These are phyloP conservation scores for Amanita pallidorosea DNA, from an alignment of 768 basidiomycete genomes.

Conservation along the genomic window DNA sequence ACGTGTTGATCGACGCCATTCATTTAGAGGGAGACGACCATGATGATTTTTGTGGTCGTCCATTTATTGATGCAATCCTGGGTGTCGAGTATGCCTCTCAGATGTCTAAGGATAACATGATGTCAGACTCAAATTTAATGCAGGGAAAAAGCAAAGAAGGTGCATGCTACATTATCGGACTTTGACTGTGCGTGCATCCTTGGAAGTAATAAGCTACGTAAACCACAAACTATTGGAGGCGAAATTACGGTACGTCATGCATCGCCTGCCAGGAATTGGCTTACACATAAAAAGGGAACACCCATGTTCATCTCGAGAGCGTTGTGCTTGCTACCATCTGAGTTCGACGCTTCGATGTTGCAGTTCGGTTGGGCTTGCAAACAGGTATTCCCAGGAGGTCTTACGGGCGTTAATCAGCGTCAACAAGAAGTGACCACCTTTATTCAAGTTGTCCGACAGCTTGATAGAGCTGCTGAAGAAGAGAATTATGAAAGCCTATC, in stretches of 20 bases:
- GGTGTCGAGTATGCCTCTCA: background rate
- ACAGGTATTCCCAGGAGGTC: background rate
- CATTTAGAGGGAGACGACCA: background rate
- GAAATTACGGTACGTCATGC: constrained; percentile 1
- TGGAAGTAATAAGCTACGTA: constrained; percentile 3
- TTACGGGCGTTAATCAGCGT: background rate
- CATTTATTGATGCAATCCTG: background rate
- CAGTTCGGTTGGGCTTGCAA: constrained; percentile 3
- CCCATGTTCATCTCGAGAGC: constrained; percentile 2
- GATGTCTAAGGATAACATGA: background rate
- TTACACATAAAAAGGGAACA: background rate
- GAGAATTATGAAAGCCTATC: background rate
- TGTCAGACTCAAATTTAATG: background rate
- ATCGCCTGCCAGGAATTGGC: background rate
- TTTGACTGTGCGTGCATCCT: constrained; percentile 1
- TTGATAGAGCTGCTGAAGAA: background rate
- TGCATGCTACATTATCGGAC: constrained; percentile 2
- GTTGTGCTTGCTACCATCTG: background rate
- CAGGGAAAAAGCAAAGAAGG: background rate
- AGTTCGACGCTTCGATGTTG: background rate
- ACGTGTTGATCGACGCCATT: constrained; percentile 1
- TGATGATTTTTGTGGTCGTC: constrained; percentile 1
- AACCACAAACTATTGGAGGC: constrained; percentile 2
- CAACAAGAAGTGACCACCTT: background rate
- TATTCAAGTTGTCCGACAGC: background rate